Conservation (phyloP, 2,329 filamentous ascomycete species). For the Immersiporthe knoxdaviesiana region DNA sequence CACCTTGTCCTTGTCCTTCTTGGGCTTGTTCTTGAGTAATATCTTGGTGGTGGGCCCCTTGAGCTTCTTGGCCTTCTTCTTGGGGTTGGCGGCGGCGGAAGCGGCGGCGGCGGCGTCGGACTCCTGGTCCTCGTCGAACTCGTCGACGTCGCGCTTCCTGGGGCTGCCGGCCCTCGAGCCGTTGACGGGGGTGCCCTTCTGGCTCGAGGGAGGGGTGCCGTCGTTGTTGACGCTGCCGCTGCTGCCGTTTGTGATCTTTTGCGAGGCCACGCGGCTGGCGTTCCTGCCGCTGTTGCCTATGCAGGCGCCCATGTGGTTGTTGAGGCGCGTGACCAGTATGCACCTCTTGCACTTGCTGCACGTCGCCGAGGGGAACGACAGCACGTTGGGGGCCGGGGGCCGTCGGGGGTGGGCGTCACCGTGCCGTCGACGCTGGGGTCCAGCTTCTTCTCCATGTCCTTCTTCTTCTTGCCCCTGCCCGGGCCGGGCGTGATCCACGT, state of each 20-base stretch:
- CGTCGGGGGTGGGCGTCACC: slow-evolving; percentile 49
- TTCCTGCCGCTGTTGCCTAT: slow-evolving; percentile 68
- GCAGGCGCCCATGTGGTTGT: slow-evolving; percentile 70
- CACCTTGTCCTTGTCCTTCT: slow-evolving; percentile 59
- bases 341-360: slow-evolving; percentile 70
- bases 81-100: slow-evolving; percentile 44
- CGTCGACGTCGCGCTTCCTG: slow-evolving; percentile 60
- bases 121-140: slow-evolving; percentile 57
- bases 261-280: slow-evolving; percentile 63
- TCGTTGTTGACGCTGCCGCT: slow-evolving; percentile 55
- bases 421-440: slow-evolving; percentile 48
- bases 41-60: slow-evolving; percentile 54
- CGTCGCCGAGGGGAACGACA: slow-evolving; percentile 67
- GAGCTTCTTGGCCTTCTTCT: slow-evolving; percentile 63
- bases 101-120: slow-evolving; percentile 41
- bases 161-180: slow-evolving; percentile 58
- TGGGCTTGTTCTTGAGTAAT: slow-evolving; percentile 58
- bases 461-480: slow-evolving; percentile 77
- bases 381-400: slow-evolving; percentile 58
- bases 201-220: slow-evolving; percentile 63
- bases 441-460: slow-evolving; percentile 68
- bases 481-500: slow-evolving; percentile 75
- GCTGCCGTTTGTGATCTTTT: slow-evolving; percentile 63
- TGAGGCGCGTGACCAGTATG: slow-evolving; percentile 66
- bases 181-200: slow-evolving; percentile 63